Evolutionary conservation across 1,284 basidiomycete species (phyloP).

Genomic region (Microbotryum lychnidis-dioicae): DNA sequence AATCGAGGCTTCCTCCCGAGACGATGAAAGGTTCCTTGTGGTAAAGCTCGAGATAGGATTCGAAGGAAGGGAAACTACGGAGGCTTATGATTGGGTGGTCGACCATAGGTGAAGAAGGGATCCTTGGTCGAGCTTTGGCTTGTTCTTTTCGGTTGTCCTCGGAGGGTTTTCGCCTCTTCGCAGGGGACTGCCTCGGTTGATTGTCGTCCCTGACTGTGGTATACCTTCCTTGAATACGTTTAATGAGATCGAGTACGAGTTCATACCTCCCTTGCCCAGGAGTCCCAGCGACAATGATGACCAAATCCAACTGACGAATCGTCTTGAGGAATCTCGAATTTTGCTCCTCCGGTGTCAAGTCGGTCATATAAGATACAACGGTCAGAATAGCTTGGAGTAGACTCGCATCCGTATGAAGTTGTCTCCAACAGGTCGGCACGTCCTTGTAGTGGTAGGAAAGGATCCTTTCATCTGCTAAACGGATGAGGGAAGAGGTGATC

Average conservation of each 20-base stretch:
- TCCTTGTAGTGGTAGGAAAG: constrained; percentile 41
- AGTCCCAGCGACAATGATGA: constrained; percentile 75
- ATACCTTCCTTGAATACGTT: constrained; percentile 41
- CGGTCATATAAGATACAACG: neutral
- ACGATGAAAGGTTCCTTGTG: constrained; percentile 60
- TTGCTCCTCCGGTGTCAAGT: neutral
- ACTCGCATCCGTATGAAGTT: constrained; percentile 44
- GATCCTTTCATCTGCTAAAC: constrained; percentile 43
- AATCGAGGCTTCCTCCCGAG: constrained; percentile 49
- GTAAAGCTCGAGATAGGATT: constrained; percentile 1
- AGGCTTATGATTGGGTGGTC: neutral
- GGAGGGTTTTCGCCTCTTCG: no score
- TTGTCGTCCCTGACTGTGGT: no score
- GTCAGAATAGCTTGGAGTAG: constrained; percentile 26
- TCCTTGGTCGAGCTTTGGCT: neutral
- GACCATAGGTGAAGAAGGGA: constrained; percentile 1
- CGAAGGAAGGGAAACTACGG: constrained; percentile 1
- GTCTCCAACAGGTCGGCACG: constrained; percentile 41
- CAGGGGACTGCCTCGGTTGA: no score
- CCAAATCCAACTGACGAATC: constrained; percentile 61
- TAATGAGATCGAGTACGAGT: constrained; percentile 56
- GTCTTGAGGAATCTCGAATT: constrained; percentile 8
- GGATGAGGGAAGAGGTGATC: constrained; percentile 33
- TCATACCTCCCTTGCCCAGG: constrained; percentile 56
- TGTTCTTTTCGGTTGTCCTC: no score